Conservation (phyloP, 495 filamentous ascomycete genomes). For the Neurospora sp. region DNA sequence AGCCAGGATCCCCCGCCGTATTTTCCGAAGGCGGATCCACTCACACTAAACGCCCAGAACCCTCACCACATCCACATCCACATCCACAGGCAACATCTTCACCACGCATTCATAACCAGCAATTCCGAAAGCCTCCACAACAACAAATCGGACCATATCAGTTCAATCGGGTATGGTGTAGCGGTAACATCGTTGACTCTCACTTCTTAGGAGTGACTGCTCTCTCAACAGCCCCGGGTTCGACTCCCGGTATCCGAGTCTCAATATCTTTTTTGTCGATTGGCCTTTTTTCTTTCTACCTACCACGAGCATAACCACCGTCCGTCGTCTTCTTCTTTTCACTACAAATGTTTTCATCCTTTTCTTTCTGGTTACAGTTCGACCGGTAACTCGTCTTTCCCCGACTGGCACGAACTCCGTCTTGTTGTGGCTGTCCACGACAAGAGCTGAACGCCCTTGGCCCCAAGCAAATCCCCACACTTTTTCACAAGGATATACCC, state of each 20-base stretch:
- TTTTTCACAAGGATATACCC: background rate
- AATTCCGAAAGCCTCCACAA: background rate
- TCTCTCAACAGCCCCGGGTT: background rate
- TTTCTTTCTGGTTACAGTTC: background rate
- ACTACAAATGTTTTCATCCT: too few species aligned
- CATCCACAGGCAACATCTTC: background rate
- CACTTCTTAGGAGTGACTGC: background rate
- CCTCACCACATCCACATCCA: background rate
- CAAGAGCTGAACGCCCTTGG: background rate
- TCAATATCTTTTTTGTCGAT: background rate
- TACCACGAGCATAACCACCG: background rate
- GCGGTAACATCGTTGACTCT: background rate
- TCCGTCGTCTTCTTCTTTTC: too few species aligned
- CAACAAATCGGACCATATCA: background rate
- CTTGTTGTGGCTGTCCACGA: background rate
- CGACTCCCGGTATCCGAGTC: background rate
- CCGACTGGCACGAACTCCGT: background rate
- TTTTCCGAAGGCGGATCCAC: background rate
- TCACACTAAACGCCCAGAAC: background rate
- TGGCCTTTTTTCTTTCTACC: background rate
- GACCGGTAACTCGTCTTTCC: too few species aligned
- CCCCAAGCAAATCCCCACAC: background rate
- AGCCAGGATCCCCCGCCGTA: background rate
- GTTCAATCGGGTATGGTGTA: background rate
- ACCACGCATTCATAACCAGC: background rate